Evolutionary conservation across 1,284 basidiomycete species (phyloP), one percentile per base, ranked within the genome.

Genomic region (Ustilago bromivora): DNA sequence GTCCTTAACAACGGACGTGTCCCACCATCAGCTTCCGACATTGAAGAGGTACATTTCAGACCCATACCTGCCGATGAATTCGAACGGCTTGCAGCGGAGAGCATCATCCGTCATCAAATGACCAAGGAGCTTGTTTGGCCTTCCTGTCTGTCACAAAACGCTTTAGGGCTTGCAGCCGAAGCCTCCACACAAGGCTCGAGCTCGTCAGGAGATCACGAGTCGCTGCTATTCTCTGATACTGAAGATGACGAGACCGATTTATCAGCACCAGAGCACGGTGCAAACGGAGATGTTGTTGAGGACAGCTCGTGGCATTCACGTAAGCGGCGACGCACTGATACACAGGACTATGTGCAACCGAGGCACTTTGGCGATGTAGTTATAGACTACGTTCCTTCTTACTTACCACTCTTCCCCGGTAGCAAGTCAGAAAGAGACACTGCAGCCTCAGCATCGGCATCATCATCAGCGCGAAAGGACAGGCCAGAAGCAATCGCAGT

Each of bases 311-410:
- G 12, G 7, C 56, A 38, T 3, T 47, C 70, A 35, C 43, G 58
- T 23, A 65, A 69, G 57, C 67, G 66, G 8, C 52, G 40, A 32
- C 61, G 62, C 11, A 13, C 49, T 17, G 59, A 57, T 32, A 32
- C 23, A 43, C 53, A 43, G 2, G 34, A 54, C 0, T 49, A 54
- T 4, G 41, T 35, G 28, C 49, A 41, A 31, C 35, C 23, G 4
- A 64, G 76, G 28, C 66, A 31, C 1, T 78, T 70, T 35, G 76
- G 76, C 31, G 32, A 61, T 17, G 49, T 61, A 12, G 41, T 67
- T 55, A 65, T 78, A 41, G 76, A 78, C 51, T 78, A 78, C 35
- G 65, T 78, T 2, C 76, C 76, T 2, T 57, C 71, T 2, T 74
- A 61, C 52, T 62, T 78, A 4, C 76, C 76, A 3, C 28, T 65